A percentile compares a stretch with the other conserved stretches of the same genome.
These are phyloP conservation scores for Aspergillus oerlinghausenensis DNA, from an alignment of 2,329 filamentous ascomycete species.

Conservation along the genomic window DNA sequence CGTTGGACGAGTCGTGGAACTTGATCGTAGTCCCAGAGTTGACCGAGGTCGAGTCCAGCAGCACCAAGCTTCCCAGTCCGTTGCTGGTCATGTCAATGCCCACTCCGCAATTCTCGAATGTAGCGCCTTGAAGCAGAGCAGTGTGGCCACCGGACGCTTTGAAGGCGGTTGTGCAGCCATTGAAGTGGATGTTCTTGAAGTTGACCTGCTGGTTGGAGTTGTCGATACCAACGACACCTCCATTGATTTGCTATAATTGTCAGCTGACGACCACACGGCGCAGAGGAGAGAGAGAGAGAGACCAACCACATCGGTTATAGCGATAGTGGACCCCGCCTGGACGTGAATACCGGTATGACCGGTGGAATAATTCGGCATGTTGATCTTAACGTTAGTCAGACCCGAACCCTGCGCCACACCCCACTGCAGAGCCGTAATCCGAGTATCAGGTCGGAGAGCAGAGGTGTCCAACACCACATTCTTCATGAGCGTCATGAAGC, in stretches of 20 bases:
- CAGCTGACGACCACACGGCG: no score
- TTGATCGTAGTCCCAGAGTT: constrained; percentile 22
- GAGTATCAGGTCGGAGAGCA: constrained; percentile 11
- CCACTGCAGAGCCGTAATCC: constrained; percentile 30
- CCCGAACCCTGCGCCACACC: constrained; percentile 31
- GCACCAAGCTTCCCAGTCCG: constrained; percentile 21
- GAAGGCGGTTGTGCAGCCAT: constrained; percentile 54
- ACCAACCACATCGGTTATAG: constrained; percentile 24
- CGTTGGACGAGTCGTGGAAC: constrained; percentile 27
- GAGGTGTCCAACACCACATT: constrained; percentile 31
- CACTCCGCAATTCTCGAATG: constrained; percentile 23
- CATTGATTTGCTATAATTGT: constrained; percentile 17
- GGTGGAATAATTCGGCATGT: constrained; percentile 26
- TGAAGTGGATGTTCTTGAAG: constrained; percentile 52
- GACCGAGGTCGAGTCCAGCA: constrained; percentile 24
- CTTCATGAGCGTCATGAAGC: constrained; percentile 30
- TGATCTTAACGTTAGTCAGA: constrained; percentile 28
- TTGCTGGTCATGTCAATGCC: constrained; percentile 28
- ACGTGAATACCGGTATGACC: constrained; percentile 27
- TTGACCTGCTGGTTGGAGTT: constrained; percentile 30
- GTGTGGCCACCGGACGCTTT: constrained; percentile 30
- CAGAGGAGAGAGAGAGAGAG: not conserved
- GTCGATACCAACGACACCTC: constrained; percentile 25
- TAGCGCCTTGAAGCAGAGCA: constrained; percentile 22
- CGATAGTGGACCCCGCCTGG: constrained; percentile 21